Percentiles rank a stretch among this genome's conserved stretches.
Evolutionary conservation across 164 flowering plant species (phyloP).

Genomic region (Liriodendron chinense): DNA sequence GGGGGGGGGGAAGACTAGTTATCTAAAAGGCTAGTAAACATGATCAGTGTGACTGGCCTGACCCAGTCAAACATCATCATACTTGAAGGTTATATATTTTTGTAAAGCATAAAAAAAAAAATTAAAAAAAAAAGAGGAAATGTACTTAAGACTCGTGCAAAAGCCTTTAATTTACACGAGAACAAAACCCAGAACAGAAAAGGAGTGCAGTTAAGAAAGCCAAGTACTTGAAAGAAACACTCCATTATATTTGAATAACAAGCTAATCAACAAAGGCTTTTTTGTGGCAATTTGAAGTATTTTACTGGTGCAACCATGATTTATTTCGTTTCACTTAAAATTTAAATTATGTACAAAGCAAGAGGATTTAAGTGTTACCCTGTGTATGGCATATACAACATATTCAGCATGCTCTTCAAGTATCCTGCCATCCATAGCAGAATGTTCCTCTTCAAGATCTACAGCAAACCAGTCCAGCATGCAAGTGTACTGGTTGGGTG

Average conservation of each 20-base stretch:
- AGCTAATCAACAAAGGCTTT: background rate
- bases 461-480: conserved; percentile 97
- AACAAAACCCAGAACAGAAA: background rate
- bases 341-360: background rate
- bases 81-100: too few relatives aligned
- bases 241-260: background rate
- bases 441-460: conserved; percentile 99
- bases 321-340: background rate
- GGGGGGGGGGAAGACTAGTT: too few relatives aligned
- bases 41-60: too few relatives aligned
- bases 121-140: too few relatives aligned
- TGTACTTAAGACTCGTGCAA: too few relatives aligned
- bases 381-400: conserved; percentile 90
- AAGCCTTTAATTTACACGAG: too few relatives aligned
- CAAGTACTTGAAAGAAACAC: background rate
- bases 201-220: background rate
- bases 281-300: too few relatives aligned
- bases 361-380: conserved; percentile 47
- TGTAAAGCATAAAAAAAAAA: too few relatives aligned
- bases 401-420: conserved; percentile 97
- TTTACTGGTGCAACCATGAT: background rate
- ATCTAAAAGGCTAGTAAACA: too few relatives aligned
- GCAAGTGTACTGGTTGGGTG: conserved; percentile 58
- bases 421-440: conserved; percentile 97
- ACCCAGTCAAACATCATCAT: too few relatives aligned